phyloP scores from a whole-genome alignment of 768 basidiomycete genomes.

The Sarcodon sp. region DNA sequence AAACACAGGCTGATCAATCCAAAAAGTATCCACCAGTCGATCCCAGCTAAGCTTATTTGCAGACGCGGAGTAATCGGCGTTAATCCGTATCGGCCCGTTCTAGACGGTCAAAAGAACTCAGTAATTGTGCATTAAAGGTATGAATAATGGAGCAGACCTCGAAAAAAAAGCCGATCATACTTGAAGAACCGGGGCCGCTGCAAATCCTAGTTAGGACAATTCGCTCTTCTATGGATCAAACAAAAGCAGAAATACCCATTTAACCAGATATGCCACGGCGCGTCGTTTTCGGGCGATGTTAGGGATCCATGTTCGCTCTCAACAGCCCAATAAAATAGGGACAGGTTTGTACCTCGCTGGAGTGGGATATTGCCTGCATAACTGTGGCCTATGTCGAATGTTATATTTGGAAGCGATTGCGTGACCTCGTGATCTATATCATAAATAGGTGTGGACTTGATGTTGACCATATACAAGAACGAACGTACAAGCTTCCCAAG shows the following conservation, averaged over 20 bases:
- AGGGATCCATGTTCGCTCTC: slow-evolving; percentile 24
- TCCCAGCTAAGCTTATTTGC: slow-evolving; percentile 46
- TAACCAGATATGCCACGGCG: slow-evolving; percentile 67
- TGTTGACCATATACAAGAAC: too few relatives aligned
- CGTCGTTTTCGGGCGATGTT: slow-evolving; percentile 23
- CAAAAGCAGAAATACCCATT: slow-evolving; percentile 46
- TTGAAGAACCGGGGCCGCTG: slow-evolving; percentile 52
- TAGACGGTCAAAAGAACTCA: slow-evolving; percentile 11
- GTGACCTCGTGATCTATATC: too few relatives aligned
- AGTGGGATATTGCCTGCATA: slow-evolving; percentile 19
- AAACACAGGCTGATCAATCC: slow-evolving; percentile 60
- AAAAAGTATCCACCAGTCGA: slow-evolving; percentile 48
- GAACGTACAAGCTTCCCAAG: too few relatives aligned
- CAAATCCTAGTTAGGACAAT: neutral
- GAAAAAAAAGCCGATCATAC: slow-evolving; percentile 45
- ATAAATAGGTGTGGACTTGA: too few relatives aligned
- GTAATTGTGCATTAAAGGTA: neutral
- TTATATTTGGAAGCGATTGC: slow-evolving; percentile 13
- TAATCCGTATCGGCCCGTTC: slow-evolving; percentile 58
- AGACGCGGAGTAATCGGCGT: slow-evolving; percentile 33
- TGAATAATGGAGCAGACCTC: slow-evolving; percentile 23
- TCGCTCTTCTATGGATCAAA: neutral
- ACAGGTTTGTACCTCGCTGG: slow-evolving; percentile 16
- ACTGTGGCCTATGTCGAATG: slow-evolving; percentile 12
- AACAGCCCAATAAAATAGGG: slow-evolving; percentile 20